These are phyloP conservation scores for Saturnispora dispora DNA, from an alignment of 805 yeast genomes.

Conservation along the genomic window DNA sequence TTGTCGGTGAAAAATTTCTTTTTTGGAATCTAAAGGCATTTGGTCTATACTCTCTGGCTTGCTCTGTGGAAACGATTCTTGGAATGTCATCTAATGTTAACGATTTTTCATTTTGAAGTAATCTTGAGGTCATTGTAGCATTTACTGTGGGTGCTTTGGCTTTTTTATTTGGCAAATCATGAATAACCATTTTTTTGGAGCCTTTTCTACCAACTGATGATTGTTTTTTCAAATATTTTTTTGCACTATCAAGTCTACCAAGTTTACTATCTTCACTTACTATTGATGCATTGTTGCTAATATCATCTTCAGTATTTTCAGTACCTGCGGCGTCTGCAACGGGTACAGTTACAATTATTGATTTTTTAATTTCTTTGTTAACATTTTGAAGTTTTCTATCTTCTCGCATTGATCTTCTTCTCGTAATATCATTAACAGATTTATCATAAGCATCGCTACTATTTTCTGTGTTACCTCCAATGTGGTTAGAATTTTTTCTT, in stretches of 20 bases:
- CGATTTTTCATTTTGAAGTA: constrained; percentile 72
- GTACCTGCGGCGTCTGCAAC: constrained; percentile 33
- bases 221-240: constrained; percentile 4
- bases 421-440: constrained; percentile 67
- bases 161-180: constrained; percentile 19
- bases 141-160: constrained; percentile 22
- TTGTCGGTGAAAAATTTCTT: constrained; percentile 24
- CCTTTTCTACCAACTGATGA: constrained; percentile 20
- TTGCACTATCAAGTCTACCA: constrained; percentile 4
- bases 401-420: constrained; percentile 66
- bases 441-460: constrained; percentile 45
- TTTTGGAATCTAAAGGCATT: constrained; percentile 83
- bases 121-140: constrained; percentile 46
- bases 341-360: constrained; percentile 58
- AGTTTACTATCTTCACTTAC: constrained; percentile 5
- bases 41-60: constrained; percentile 87
- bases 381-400: constrained; percentile 45
- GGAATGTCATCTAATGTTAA: constrained; percentile 94
- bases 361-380: constrained; percentile 51
- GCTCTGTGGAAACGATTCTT: constrained; percentile 93
- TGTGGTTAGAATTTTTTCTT: background rate
- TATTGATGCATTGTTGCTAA: background rate
- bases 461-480: background rate
- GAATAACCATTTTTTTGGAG: constrained; percentile 23
- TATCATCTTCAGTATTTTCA: constrained; percentile 5